phyloP scores from a whole-genome alignment of 345 rosid genomes.

The Kernera saxatilis region DNA sequence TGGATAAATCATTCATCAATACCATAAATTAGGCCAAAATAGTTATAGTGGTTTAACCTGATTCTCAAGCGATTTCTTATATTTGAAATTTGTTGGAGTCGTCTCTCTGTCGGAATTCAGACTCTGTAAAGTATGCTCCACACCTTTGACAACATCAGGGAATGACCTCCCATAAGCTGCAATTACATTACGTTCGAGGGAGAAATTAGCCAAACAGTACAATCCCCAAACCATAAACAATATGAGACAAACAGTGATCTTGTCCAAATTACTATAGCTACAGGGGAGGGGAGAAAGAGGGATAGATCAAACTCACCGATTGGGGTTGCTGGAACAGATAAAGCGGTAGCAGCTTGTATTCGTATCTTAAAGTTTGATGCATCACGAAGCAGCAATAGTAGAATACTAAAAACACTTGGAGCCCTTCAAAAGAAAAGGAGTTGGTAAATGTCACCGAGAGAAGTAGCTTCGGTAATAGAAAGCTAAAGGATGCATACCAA shows the following conservation, averaged over 20 bases:
- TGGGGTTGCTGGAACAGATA: conserved; percentile 71
- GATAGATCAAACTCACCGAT: conserved; percentile 42
- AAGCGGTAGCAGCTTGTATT: conserved; percentile 97
- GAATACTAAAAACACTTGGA: conserved; percentile 80
- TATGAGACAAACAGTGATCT: neutral
- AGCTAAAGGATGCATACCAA: conserved; percentile 49
- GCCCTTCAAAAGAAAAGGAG: conserved; percentile 53
- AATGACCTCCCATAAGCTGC: conserved; percentile 85
- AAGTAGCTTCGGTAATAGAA: conserved; percentile 16
- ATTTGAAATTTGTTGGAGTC: conserved; percentile 67
- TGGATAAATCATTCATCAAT: conserved; percentile 1
- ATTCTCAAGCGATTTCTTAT: conserved; percentile 73
- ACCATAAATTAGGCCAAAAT: neutral
- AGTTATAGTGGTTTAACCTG: conserved; percentile 47
- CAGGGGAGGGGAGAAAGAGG: neutral
- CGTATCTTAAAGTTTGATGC: conserved; percentile 91
- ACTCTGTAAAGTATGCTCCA: conserved; percentile 69
- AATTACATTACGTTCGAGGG: neutral
- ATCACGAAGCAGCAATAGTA: conserved; percentile 73
- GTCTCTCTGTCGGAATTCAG: conserved; percentile 55
- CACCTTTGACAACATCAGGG: conserved; percentile 79
- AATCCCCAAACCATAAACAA: neutral
- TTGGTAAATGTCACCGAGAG: neutral
- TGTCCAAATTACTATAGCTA: neutral
- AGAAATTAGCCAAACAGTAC: conserved; percentile 6